phyloP scores from a whole-genome alignment of 176 grass and related monocot species.

The Pontederia paniculata region DNA sequence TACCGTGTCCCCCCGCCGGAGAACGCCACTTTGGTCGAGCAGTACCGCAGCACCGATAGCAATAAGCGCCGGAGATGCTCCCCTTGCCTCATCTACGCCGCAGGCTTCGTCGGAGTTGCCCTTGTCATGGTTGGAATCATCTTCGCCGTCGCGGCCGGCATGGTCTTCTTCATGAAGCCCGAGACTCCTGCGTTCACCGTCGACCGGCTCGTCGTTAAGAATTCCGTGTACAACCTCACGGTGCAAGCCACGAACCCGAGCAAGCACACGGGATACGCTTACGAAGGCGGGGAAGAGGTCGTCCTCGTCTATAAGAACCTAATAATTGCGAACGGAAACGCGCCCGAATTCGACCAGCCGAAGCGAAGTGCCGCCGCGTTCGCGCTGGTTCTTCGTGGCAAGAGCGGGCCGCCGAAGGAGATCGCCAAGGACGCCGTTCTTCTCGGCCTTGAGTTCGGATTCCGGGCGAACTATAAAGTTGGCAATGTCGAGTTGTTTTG shows the following conservation, averaged over 20 bases:
- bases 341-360: no score
- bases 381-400: no score
- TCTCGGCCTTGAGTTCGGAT: no score
- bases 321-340: no score
- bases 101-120: constrained; percentile 17
- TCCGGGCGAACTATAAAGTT: no score
- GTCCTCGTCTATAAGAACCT: constrained; percentile 11
- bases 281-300: constrained; percentile 25
- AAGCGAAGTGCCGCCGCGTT: no score
- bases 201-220: constrained; percentile 25
- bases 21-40: constrained; percentile 63
- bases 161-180: constrained; percentile 29
- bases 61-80: neutral
- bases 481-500: no score
- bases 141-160: neutral
- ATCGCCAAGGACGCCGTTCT: no score
- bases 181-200: constrained; percentile 42
- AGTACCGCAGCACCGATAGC: constrained; percentile 32
- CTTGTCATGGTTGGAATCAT: constrained; percentile 18
- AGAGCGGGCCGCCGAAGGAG: no score
- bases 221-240: constrained; percentile 34
- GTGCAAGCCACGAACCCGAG: constrained; percentile 54
- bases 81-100: constrained; percentile 16
- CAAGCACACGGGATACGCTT: constrained; percentile 39
- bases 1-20: constrained; percentile 81